Percentiles rank a stretch among this genome's conserved stretches.
These are phyloP conservation scores for Phycomyces nitens DNA, from an alignment of 192 early-diverging fungal genomes.

Conservation along the genomic window DNA sequence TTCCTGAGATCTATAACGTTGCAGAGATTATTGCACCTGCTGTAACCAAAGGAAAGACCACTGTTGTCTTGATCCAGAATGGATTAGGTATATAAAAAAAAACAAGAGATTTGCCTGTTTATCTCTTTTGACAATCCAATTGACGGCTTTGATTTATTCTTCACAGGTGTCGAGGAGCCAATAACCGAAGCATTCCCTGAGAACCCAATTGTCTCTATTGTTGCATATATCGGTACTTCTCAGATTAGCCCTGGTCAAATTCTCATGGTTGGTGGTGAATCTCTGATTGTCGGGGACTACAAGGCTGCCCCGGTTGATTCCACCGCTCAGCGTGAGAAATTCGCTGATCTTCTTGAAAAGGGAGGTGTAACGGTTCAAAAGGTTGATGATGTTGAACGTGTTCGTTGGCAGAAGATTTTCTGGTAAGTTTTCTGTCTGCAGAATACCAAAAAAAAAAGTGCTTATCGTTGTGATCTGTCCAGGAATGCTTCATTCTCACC, in stretches of 20 bases:
- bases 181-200: conserved; percentile 54
- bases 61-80: conserved; percentile 70
- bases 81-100: conserved; percentile 45
- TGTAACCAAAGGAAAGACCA: conserved; percentile 44
- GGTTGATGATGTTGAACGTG: conserved; percentile 54
- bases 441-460: neutral
- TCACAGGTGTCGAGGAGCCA: conserved; percentile 49
- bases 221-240: conserved; percentile 62
- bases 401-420: conserved; percentile 69
- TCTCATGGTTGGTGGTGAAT: conserved; percentile 41
- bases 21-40: conserved; percentile 55
- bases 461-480: neutral
- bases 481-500: conserved; percentile 71
- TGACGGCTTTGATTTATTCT: neutral
- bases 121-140: too few species aligned
- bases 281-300: conserved; percentile 42
- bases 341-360: conserved; percentile 41
- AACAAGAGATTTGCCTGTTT: neutral
- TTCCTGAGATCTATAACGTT: conserved; percentile 58
- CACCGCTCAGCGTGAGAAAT: conserved; percentile 20
- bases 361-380: conserved; percentile 38
- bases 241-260: conserved; percentile 54
- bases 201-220: conserved; percentile 56
- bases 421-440: conserved; percentile 42
- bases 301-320: conserved; percentile 30